phyloP scores from a whole-genome alignment of 2,329 filamentous ascomycete genomes.

The Sordariomycetes sp. region DNA sequence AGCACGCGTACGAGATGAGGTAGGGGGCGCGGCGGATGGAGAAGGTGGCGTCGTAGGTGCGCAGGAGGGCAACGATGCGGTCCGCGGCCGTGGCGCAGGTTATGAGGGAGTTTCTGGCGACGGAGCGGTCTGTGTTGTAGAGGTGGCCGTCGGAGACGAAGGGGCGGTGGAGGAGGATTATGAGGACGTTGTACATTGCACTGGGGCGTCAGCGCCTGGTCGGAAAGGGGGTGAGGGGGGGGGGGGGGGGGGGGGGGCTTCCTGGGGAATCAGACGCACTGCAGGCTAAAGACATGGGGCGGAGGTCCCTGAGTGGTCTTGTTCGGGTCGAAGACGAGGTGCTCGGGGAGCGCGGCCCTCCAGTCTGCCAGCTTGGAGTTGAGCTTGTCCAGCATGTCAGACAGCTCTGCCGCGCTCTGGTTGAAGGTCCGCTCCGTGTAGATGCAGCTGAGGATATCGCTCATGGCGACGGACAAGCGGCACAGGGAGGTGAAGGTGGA shows the following conservation, averaged over 20 bases:
- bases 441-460: constrained; percentile 27
- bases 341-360: constrained; percentile 23
- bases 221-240: too few relatives aligned
- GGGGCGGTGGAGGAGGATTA: constrained; percentile 39
- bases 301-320: constrained; percentile 19
- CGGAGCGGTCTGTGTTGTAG: constrained; percentile 23
- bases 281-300: constrained; percentile 27
- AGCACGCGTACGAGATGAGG: constrained; percentile 40
- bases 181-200: constrained; percentile 33
- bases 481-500: constrained; percentile 27
- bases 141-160: constrained; percentile 36
- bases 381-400: constrained; percentile 19
- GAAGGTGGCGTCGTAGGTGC: constrained; percentile 28
- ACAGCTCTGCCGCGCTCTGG: constrained; percentile 18
- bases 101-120: constrained; percentile 26
- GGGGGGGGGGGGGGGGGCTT: too few relatives aligned
- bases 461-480: constrained; percentile 31
- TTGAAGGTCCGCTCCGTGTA: constrained; percentile 27
- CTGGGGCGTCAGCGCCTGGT: too few relatives aligned
- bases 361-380: constrained; percentile 27
- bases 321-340: constrained; percentile 23
- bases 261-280: too few relatives aligned
- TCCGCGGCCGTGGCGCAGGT: constrained; percentile 31
- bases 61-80: constrained; percentile 27
- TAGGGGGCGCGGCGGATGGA: constrained; percentile 34